A percentile compares a stretch with the other conserved stretches of the same genome.
Conservation (phyloP, 331 rosid genomes). For the Pyracantha coccinea region DNA sequence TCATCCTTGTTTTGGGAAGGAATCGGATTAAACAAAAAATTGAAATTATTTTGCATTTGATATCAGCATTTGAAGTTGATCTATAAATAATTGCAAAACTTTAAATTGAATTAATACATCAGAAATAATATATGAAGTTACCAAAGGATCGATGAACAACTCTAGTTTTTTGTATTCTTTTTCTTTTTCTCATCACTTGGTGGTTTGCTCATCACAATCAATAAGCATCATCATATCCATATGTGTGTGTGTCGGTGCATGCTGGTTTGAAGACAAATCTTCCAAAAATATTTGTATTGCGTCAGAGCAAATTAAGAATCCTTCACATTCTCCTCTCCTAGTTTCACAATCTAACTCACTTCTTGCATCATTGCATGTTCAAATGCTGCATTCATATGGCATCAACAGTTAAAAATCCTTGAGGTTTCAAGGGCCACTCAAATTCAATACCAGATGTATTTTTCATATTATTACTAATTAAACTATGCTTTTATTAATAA, state of each 20-base stretch:
- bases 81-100: not conserved
- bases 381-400: too few relatives aligned
- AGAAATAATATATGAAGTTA: too few relatives aligned
- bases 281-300: too few relatives aligned
- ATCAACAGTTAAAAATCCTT: too few relatives aligned
- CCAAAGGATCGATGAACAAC: too few relatives aligned
- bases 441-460: not conserved
- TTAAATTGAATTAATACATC: not conserved
- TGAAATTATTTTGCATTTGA: not conserved
- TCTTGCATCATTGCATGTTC: too few relatives aligned
- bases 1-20: not conserved
- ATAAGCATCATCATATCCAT: not conserved
- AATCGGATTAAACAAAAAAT: not conserved
- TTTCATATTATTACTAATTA: not conserved
- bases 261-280: not conserved
- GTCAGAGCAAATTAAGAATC: not conserved
- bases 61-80: not conserved
- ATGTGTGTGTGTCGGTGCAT: not conserved
- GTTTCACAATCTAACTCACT: too few relatives aligned
- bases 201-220: not conserved
- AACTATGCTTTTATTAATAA: not conserved
- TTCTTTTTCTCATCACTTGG: not conserved
- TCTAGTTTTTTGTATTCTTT: too few relatives aligned
- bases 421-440: too few relatives aligned
- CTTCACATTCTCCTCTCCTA: not conserved